Evolutionary conservation across 1,139 yeast species (phyloP), one percentile per base, ranked within the genome.

Genomic region (Diutina neorugosa): DNA sequence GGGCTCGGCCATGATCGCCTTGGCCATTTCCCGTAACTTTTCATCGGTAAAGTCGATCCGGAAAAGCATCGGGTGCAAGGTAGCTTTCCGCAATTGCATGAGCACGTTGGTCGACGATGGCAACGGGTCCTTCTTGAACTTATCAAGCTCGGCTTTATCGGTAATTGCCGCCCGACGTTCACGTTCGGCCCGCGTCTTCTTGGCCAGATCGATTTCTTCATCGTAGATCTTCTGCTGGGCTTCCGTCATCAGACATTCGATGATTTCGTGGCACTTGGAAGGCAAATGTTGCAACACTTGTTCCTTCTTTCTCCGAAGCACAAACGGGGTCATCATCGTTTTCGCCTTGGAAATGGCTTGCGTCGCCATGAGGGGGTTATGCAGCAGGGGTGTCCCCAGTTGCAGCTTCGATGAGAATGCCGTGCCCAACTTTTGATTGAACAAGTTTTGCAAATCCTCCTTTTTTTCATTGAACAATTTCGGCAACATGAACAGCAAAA

Each of bases 251-350:
- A 78, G 81, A 66, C 97, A 89, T 58, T 74, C 76, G 52, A 79
- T 80, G 46, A 86, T 76, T 50, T 71, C 71, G 57, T 84, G 89
- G 52, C 73, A 69, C 64, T 94, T 93, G 31, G 78, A 75, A 0
- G 98, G 98, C 58, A 93, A 72, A 65, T 93, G 94, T 63, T 86
- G 81, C 64, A 93, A 76, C 11, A 93, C 98, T 67, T 93, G 98
- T 55, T 81, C 86, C 69, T 93, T 93, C 63, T 86, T 86, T 65
- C 99, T 82, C 66, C 99, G 78, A 61, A 93, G 73, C 9, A 93
- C 93, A 70, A 93, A 93, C 4, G 99, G 99, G 2, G 96, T 86
- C 98, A 93, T 93, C 97, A 93, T 93, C 3, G 94, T 85, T 66
- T 88, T 89, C 6, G 99, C 99, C 63, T 90, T 86, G 48, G 82